Evolutionary conservation across 805 yeast genomes (phyloP), one percentile per base, ranked within the genome.

Genomic region (Metschnikowia anglica): DNA sequence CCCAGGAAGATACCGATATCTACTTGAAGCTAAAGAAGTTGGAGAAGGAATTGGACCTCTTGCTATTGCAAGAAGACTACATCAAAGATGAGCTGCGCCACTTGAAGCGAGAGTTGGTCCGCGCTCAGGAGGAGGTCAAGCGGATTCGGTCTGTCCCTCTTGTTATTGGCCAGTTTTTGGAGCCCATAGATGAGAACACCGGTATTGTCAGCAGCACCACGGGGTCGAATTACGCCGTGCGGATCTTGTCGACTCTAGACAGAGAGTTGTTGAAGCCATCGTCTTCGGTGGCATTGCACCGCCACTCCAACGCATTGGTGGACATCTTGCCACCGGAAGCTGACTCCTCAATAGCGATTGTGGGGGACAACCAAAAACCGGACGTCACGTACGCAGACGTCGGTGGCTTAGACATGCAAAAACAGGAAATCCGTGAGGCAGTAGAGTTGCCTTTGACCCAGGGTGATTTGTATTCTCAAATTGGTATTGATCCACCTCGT

Each of bases 281-380:
- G 4, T 85, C 96, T 26, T 87, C 96, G 11, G 99, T 93, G 24
- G 99, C 99, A 1, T 75, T 93, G 53, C 99, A 93, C 65, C 95
- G 99, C 63, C 98, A 95, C 70, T 91, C 98, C 10, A 95, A 95
- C 62, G 97, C 99, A 2, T 73, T 93, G 52, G 99, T 93, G 26
- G 98, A 93, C 65, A 93, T 95, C 44, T 72, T 93, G 59, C 99
- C 99, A 20, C 99, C 99, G 21, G 99, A 93, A 73, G 97, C 98
- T 0, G 99, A 93, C 61, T 89, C 97, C 1, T 83, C 93, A 27
- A 93, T 93, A 53, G 83, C 99, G 26, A 89, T 95, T 63, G 85
- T 93, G 57, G 95, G 96, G 24, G 95, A 91, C 32, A 86, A 88
- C 56, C 96, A 95, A 67, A 87, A 85, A 61, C 95, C 95, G 18